A percentile compares a stretch with the other conserved stretches of the same genome.
These are phyloP conservation scores for Cyberlindnera mississippiensis DNA, from an alignment of 805 yeast genomes.

Conservation along the genomic window DNA sequence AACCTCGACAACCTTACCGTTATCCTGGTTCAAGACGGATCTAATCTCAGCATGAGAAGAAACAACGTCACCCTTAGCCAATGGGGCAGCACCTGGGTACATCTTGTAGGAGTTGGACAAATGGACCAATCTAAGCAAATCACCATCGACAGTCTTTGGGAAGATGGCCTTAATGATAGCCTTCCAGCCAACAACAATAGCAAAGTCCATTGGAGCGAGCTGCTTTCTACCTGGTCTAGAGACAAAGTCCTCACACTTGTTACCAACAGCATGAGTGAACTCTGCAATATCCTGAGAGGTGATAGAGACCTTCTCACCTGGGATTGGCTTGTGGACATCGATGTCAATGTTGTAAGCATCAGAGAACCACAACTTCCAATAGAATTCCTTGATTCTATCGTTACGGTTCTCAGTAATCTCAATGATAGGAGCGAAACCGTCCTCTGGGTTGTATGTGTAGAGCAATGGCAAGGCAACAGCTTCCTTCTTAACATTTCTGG, in stretches of 20 bases:
- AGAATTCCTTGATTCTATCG: constrained; percentile 88
- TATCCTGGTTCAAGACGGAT: constrained; percentile 84
- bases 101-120: constrained; percentile 91
- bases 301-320: constrained; percentile 65
- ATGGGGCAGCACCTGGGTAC: constrained; percentile 87
- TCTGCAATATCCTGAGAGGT: constrained; percentile 78
- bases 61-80: constrained; percentile 84
- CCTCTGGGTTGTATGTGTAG: constrained; percentile 74
- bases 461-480: constrained; percentile 75
- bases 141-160: constrained; percentile 96
- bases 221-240: constrained; percentile 79
- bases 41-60: constrained; percentile 78
- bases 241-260: constrained; percentile 94
- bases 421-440: constrained; percentile 93
- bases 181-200: constrained; percentile 97
- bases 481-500: constrained; percentile 73
- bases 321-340: constrained; percentile 66
- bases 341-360: constrained; percentile 61
- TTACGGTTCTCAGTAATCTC: constrained; percentile 91
- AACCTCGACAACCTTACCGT: constrained; percentile 95
- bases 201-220: constrained; percentile 98
- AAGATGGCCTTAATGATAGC: constrained; percentile 97
- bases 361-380: constrained; percentile 94
- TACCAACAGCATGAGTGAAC: constrained; percentile 95
- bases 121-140: constrained; percentile 88